Evolutionary conservation across 2,329 filamentous ascomycete genomes (phyloP).

Genomic region (Sporothrix curviconia): DNA sequence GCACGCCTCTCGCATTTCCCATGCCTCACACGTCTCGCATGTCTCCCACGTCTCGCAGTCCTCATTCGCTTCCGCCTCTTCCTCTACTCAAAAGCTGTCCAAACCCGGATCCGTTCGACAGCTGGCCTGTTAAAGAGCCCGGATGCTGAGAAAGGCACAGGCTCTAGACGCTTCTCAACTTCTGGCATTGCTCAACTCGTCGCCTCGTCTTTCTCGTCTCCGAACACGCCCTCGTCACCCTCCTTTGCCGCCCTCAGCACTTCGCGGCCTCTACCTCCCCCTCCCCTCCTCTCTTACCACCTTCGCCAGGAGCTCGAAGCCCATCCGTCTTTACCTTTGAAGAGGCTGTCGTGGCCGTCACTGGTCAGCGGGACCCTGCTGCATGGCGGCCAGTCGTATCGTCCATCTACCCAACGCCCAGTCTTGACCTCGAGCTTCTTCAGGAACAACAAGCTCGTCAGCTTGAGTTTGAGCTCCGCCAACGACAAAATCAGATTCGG

Average conservation of each 20-base stretch:
- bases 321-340: constrained; percentile 17
- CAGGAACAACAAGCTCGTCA: constrained; percentile 17
- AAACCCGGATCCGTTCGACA: constrained; percentile 41
- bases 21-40: not conserved
- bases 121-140: constrained; percentile 35
- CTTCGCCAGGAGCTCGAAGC: not conserved
- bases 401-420: constrained; percentile 1
- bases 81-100: constrained; percentile 39
- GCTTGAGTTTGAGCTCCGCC: constrained; percentile 12
- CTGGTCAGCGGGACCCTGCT: constrained; percentile 6
- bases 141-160: constrained; percentile 27
- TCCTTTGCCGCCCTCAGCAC: not conserved
- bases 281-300: not conserved
- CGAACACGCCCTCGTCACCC: constrained; percentile 6
- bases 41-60: not conserved
- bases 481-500: constrained; percentile 7
- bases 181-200: constrained; percentile 22
- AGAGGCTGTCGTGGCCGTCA: constrained; percentile 8
- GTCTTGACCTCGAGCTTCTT: constrained; percentile 12
- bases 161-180: constrained; percentile 23
- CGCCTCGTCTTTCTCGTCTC: constrained; percentile 14
- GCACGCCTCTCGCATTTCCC: not conserved
- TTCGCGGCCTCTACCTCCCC: not conserved
- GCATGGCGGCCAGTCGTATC: constrained; percentile 11
- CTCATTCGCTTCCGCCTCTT: not conserved